These are phyloP conservation scores for Colletotrichum sp. DNA, from an alignment of 2,329 filamentous ascomycete genomes.

Conservation along the genomic window DNA sequence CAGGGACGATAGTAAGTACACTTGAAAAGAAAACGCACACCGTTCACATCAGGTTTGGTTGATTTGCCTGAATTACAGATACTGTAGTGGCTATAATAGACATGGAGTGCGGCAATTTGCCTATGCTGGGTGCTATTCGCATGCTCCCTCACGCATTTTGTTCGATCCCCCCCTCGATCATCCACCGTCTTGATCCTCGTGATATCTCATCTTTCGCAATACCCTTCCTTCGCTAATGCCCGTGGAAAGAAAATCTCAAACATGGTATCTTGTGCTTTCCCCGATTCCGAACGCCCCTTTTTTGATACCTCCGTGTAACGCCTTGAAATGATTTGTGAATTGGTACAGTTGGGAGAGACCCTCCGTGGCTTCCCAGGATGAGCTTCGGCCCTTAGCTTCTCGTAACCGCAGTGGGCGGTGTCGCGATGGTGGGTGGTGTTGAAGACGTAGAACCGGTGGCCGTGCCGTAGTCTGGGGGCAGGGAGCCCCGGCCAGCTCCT, in stretches of 20 bases:
- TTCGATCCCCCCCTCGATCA: not conserved
- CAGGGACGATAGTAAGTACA: not conserved
- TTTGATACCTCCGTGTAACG: not conserved
- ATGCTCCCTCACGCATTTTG: not conserved
- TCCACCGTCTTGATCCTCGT: not conserved
- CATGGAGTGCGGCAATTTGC: not conserved
- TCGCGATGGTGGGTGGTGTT: constrained; percentile 3
- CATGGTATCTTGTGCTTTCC: constrained; percentile 16
- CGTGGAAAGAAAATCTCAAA: not conserved
- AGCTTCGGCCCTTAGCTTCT: not conserved
- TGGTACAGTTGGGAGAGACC: not conserved
- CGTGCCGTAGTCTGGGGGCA: constrained; percentile 13
- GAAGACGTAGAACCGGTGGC: constrained; percentile 9
- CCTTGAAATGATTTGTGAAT: not conserved
- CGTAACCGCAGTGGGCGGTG: constrained; percentile 2
- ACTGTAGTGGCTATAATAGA: not conserved
- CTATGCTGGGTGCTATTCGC: not conserved
- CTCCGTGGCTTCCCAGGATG: not conserved
- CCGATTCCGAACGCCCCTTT: not conserved
- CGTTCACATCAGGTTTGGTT: not conserved
- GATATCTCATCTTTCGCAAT: not conserved
- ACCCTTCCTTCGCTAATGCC: not conserved
- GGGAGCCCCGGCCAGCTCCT: not conserved
- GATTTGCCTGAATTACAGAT: not conserved
- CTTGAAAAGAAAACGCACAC: not conserved